Percentiles rank a stretch among this genome's conserved stretches.
These are phyloP conservation scores for Claviceps paspali DNA, from an alignment of 2,329 filamentous ascomycete species.

Conservation along the genomic window DNA sequence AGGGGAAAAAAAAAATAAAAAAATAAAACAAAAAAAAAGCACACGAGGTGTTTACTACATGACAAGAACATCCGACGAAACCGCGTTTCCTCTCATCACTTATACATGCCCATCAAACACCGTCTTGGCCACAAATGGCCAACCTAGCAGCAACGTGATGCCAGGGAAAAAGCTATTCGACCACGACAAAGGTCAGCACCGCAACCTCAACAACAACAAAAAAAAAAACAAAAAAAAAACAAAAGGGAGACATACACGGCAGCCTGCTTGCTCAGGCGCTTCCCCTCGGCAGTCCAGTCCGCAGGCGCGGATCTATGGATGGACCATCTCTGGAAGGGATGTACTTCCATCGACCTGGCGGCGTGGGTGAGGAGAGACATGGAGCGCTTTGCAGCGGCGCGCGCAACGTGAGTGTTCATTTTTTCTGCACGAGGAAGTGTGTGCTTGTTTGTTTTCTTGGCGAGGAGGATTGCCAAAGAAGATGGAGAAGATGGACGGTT, in stretches of 20 bases:
- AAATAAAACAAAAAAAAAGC: too few species aligned
- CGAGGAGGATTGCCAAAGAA: too few species aligned
- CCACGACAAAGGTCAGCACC: too few species aligned
- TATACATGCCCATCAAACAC: slow-evolving; percentile 18
- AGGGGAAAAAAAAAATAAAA: too few species aligned
- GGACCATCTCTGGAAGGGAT: slow-evolving; percentile 21
- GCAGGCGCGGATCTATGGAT: slow-evolving; percentile 13
- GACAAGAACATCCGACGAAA: too few species aligned
- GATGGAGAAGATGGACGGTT: too few species aligned
- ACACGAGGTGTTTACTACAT: too few species aligned
- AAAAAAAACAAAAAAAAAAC: too few species aligned
- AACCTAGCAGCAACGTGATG: slow-evolving; percentile 18
- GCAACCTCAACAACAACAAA: too few species aligned
- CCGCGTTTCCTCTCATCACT: too few species aligned
- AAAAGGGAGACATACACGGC: slow-evolving; percentile 15
- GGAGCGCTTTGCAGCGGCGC: slow-evolving; percentile 16
- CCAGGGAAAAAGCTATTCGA: slow-evolving; percentile 21
- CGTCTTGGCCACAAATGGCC: slow-evolving; percentile 17
- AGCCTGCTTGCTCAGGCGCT: slow-evolving; percentile 17
- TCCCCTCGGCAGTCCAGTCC: slow-evolving; percentile 18
- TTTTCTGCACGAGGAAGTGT: too few species aligned
- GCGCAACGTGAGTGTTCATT: slow-evolving; percentile 16
- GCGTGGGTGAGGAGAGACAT: slow-evolving; percentile 19
- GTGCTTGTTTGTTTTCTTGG: too few species aligned
- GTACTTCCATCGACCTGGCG: slow-evolving; percentile 19